Percentiles rank a stretch among this genome's conserved stretches.
phyloP scores from a whole-genome alignment of 306 rosid species.

The Gastrolobium villosum region DNA sequence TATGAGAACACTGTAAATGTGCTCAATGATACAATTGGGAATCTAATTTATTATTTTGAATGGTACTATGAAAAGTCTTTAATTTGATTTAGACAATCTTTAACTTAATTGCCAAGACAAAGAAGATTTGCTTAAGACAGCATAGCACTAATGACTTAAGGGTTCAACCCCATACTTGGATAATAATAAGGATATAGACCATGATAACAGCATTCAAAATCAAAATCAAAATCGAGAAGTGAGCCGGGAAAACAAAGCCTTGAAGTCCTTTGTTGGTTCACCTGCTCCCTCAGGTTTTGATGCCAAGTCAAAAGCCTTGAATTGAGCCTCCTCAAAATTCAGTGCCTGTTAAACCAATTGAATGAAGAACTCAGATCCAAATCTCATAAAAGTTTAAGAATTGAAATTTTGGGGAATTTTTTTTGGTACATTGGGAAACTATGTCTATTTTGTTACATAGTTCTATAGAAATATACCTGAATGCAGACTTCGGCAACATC shows the following conservation, averaged over 20 bases:
- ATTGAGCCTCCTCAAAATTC: conserved; percentile 76
- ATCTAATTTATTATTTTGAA: too few relatives aligned
- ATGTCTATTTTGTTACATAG: neutral
- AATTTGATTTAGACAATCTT: neutral
- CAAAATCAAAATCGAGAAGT: conserved; percentile 65
- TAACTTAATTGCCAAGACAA: conserved; percentile 3
- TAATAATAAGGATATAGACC: neutral
- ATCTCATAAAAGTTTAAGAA: conserved; percentile 14
- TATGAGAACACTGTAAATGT: neutral
- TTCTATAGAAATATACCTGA: conserved; percentile 67
- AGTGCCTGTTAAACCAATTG: conserved; percentile 65
- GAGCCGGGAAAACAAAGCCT: conserved; percentile 81
- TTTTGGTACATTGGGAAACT: neutral
- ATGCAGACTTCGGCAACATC: conserved; percentile 95
- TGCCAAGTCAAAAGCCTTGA: conserved; percentile 89
- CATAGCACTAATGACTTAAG: neutral
- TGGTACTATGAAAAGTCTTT: neutral
- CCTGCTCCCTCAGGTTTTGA: conserved; percentile 88
- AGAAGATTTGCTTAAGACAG: conserved; percentile 1
- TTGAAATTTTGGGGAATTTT: neutral
- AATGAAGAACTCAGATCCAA: conserved; percentile 11
- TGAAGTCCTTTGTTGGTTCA: conserved; percentile 87
- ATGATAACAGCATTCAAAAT: conserved; percentile 31
- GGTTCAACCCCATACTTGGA: neutral
- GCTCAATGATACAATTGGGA: neutral